Conservation (phyloP, 768 basidiomycete species). For the Peribolospora kevripleyi region DNA sequence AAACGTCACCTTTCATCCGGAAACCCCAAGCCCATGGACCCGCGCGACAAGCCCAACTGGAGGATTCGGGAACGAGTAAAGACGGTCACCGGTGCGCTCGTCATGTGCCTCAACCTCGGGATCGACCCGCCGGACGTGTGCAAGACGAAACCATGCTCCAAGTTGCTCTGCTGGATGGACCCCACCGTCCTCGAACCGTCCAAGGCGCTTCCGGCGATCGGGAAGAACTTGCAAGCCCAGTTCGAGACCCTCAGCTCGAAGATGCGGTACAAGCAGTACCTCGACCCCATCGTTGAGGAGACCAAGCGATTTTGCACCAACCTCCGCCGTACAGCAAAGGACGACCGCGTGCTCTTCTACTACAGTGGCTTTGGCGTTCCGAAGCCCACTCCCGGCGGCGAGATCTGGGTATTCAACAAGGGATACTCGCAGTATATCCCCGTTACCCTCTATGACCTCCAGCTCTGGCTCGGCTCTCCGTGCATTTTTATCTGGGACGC, state of each 20-base stretch:
- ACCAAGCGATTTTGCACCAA: slow-evolving; percentile 62
- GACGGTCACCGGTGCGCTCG: slow-evolving; percentile 21
- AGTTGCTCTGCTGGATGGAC: slow-evolving; percentile 92
- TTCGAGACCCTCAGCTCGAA: slow-evolving; percentile 88
- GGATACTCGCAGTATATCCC: slow-evolving; percentile 97
- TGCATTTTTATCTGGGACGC: slow-evolving; percentile 98
- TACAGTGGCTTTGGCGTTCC: slow-evolving; percentile 98
- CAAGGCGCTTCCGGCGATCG: slow-evolving; percentile 83
- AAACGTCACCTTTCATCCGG: no score
- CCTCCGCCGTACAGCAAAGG: slow-evolving; percentile 65
- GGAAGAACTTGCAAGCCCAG: slow-evolving; percentile 75
- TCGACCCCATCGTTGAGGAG: slow-evolving; percentile 88
- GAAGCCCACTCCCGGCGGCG: slow-evolving; percentile 75
- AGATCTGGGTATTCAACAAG: slow-evolving; percentile 95
- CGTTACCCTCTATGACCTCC: slow-evolving; percentile 75
- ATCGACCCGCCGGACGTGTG: slow-evolving; percentile 93
- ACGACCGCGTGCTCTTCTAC: slow-evolving; percentile 82
- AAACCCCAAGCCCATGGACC: no score
- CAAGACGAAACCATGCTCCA: slow-evolving; percentile 88
- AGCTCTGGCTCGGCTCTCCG: slow-evolving; percentile 78
- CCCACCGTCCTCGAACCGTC: slow-evolving; percentile 61
- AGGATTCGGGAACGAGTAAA: no score
- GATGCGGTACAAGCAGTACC: slow-evolving; percentile 67
- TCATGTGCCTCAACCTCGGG: slow-evolving; percentile 86
- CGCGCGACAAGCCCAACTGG: no score